These are phyloP conservation scores for Papiliotrema laurentii DNA, from an alignment of 1,284 basidiomycete genomes.

Conservation along the genomic window DNA sequence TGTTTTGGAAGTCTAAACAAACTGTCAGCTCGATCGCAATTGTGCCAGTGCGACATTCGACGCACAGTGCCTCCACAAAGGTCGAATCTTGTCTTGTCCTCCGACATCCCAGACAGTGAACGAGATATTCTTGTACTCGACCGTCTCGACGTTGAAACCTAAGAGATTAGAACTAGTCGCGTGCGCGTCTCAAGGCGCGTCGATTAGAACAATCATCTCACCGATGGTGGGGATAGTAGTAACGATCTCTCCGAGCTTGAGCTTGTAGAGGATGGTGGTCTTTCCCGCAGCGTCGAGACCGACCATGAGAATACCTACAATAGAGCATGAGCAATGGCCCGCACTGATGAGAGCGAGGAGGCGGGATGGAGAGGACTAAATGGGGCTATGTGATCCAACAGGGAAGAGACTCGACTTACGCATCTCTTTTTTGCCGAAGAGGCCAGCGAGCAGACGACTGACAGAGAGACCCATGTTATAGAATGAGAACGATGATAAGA, in stretches of 20 bases:
- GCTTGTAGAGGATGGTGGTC: constrained; percentile 97
- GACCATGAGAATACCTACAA: constrained; percentile 62
- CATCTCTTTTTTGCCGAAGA: constrained; percentile 99
- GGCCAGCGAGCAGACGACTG: constrained; percentile 71
- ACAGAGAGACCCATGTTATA: constrained; percentile 75
- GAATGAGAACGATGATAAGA: neutral
- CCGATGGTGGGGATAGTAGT: constrained; percentile 99
- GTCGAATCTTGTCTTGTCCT: constrained; percentile 81
- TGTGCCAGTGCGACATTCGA: constrained; percentile 10
- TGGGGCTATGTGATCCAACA: constrained; percentile 1
- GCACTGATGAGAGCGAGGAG: neutral
- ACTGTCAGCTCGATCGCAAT: neutral
- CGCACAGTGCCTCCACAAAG: constrained; percentile 98
- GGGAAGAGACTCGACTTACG: constrained; percentile 58
- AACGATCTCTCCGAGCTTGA: constrained; percentile 97
- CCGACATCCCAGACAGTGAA: constrained; percentile 90
- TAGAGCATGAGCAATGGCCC: constrained; percentile 15
- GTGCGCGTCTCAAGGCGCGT: constrained; percentile 6
- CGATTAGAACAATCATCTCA: constrained; percentile 50
- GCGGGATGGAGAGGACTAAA: neutral
- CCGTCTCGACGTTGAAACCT: constrained; percentile 98
- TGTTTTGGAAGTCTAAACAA: constrained; percentile 97
- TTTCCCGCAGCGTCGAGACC: constrained; percentile 96
- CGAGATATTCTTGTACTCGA: constrained; percentile 88
- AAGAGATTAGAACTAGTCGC: constrained; percentile 11